Conservation (phyloP, 2,329 filamentous ascomycete species). For the Colletotrichum musae region DNA sequence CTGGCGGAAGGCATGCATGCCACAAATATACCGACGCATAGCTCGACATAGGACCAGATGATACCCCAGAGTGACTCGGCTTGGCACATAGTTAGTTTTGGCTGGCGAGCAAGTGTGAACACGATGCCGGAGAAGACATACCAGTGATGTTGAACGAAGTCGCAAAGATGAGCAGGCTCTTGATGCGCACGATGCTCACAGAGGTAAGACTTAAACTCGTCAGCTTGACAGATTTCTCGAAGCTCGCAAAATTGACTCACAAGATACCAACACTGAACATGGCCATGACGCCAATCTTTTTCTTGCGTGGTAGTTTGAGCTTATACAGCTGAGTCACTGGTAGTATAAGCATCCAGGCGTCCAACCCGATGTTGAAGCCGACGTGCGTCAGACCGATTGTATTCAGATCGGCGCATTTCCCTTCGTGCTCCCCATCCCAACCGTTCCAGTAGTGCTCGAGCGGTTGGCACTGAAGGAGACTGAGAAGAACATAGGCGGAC, state of each 20-base stretch:
- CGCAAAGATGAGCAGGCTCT: neutral
- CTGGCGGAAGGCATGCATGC: slow-evolving; percentile 14
- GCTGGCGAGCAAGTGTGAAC: neutral
- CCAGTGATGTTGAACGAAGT: slow-evolving; percentile 18
- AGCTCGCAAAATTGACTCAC: neutral
- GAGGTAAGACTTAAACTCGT: neutral
- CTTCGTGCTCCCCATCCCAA: neutral
- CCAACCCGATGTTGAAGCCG: slow-evolving; percentile 2
- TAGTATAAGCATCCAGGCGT: slow-evolving; percentile 24
- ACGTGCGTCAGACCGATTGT: slow-evolving; percentile 5
- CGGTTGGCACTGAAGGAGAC: slow-evolving; percentile 13
- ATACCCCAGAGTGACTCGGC: slow-evolving; percentile 2
- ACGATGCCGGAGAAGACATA: neutral
- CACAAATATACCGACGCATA: slow-evolving; percentile 6
- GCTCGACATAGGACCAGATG: slow-evolving; percentile 20
- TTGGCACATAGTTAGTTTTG: neutral
- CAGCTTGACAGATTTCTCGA: neutral
- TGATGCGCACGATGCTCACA: slow-evolving; percentile 8
- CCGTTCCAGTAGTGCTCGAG: neutral
- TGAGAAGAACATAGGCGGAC: neutral
- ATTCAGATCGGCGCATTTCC: slow-evolving; percentile 3
- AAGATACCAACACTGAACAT: slow-evolving; percentile 28
- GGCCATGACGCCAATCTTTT: slow-evolving; percentile 16
- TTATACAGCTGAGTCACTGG: slow-evolving; percentile 5
- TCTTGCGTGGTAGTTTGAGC: neutral